Conservation (phyloP, 1,284 basidiomycete genomes). For the Trametes hirsuta region DNA sequence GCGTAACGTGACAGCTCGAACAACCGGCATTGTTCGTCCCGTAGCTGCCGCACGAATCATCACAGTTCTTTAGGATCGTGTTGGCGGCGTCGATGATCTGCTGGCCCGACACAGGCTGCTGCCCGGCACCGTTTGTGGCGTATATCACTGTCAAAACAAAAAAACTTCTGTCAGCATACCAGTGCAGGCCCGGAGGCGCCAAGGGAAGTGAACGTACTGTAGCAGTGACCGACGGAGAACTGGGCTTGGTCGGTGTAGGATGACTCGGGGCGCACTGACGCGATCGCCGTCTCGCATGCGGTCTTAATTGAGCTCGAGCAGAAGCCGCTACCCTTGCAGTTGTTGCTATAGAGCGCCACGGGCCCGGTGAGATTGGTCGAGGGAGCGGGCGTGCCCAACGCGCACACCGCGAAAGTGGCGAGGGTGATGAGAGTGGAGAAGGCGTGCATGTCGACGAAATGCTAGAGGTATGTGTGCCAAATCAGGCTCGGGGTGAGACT, state of each 20-base stretch:
- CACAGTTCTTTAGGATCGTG: not conserved
- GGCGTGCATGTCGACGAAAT: too few species aligned
- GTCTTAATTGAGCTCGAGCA: not conserved
- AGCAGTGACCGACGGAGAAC: conserved; percentile 1
- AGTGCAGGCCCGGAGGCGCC: too few species aligned
- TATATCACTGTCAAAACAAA: too few species aligned
- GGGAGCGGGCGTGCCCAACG: not conserved
- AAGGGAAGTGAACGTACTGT: too few species aligned
- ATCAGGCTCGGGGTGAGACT: too few species aligned
- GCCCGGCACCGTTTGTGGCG: not conserved
- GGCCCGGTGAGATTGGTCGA: not conserved
- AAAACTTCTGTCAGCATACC: too few species aligned
- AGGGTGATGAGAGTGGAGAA: not conserved
- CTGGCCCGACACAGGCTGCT: not conserved
- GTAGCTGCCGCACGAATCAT: not conserved
- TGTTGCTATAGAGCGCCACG: not conserved
- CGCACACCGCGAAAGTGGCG: not conserved
- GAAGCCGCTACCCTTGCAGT: not conserved
- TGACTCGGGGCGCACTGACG: not conserved
- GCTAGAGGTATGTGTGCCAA: too few species aligned
- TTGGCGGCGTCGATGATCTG: not conserved
- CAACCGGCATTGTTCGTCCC: conserved; percentile 3
- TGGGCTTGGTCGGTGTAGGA: not conserved
- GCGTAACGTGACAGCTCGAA: conserved; percentile 1
- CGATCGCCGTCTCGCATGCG: not conserved